These are phyloP conservation scores for Spathaspora hagerdaliae DNA, from an alignment of 805 yeast genomes.

Conservation along the genomic window DNA sequence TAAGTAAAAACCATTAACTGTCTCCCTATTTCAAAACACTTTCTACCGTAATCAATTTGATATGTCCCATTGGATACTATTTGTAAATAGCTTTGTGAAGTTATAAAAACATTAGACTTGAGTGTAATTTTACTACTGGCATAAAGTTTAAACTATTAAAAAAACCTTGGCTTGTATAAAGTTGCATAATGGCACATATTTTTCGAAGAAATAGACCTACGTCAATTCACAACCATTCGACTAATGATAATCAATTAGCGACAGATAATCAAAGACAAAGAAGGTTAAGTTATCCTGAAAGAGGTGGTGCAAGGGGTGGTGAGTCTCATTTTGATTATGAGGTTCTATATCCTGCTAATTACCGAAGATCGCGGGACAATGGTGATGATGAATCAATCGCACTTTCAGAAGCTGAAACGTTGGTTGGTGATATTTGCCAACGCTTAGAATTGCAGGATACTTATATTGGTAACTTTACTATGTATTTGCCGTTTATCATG, in stretches of 20 bases:
- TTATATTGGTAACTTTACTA: slow-evolving; percentile 33
- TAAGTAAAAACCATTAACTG: too few species aligned
- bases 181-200: too few species aligned
- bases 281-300: background rate
- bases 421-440: slow-evolving; percentile 17
- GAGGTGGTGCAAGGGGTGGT: background rate
- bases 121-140: too few species aligned
- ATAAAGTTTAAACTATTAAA: too few species aligned
- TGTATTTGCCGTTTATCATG: slow-evolving; percentile 36
- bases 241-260: background rate
- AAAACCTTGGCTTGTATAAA: too few species aligned
- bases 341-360: background rate
- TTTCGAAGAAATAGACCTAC: too few species aligned
- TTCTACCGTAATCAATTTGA: too few species aligned
- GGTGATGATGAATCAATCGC: slow-evolving; percentile 7
- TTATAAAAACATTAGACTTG: too few species aligned
- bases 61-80: too few species aligned
- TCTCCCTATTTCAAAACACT: too few species aligned
- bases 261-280: background rate
- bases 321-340: background rate
- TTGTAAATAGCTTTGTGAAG: too few species aligned
- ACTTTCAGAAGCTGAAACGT: slow-evolving; percentile 37
- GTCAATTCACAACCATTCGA: too few species aligned
- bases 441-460: slow-evolving; percentile 32
- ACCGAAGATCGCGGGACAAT: background rate